Evolutionary conservation across 2,329 filamentous ascomycete genomes (phyloP), one percentile per base, ranked within the genome.

Genomic region (Hortaea sp.): DNA sequence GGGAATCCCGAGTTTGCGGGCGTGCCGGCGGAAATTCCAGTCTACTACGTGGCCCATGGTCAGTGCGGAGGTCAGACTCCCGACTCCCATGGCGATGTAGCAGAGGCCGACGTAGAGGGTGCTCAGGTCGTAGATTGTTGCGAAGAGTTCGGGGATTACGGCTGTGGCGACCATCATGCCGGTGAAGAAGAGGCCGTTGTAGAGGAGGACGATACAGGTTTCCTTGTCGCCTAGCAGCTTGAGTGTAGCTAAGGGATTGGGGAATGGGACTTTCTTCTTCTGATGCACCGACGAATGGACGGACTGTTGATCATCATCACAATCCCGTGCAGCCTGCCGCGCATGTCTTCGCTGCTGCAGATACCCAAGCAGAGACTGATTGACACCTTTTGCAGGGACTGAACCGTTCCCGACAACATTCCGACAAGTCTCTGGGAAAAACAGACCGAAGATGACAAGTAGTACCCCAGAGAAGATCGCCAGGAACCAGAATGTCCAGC

Each of bases 21-120:
- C 84, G 41, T 81, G 74, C 35, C 83, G 76, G 5, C 79, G 73
- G 62, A 86, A 94, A 61, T 89, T 88, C 72, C 78, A 81, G 63
- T 87, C 84, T 13, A 85, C 73, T 1, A 79, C 53, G 2, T 72
- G 71, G 6, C 85, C 83, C 41, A 65, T 68, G 11, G 68, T 58
- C 27, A 68, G 51, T 9, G 69, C 61, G 38, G 66, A 59, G 12
- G 59, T 42, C 31, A 69, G 51, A 29, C 63, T 61, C 4, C 69
- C 69, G 7, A 64, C 49, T 34, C 66, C 68, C 35, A 69, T 64
- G 0, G 69, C 32, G 32, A 58, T 55, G 44, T 57, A 58, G 49
- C 54, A 58, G 28, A 59, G 51, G 7, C 56, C 56, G 10, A 52
- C 52, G 10, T 58, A 42, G 28, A 59, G 49, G 0, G 49, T 53